phyloP scores from a whole-genome alignment of 352 stramenopile species.

The Phytophthora ohioensis region DNA sequence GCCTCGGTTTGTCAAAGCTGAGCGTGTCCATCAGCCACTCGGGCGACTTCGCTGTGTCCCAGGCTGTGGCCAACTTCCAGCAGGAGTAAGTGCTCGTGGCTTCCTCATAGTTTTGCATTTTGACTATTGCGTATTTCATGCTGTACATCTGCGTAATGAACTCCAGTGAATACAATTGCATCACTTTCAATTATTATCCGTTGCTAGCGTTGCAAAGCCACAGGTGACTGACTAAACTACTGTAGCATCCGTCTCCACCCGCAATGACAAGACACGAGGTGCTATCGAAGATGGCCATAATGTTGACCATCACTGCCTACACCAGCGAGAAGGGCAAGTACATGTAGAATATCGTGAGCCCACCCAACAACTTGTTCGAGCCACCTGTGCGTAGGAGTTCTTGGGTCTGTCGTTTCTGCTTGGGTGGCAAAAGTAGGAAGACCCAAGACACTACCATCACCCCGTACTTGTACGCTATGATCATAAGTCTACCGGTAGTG shows the following conservation, averaged over 20 bases:
- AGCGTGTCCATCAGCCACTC: slow-evolving; percentile 92
- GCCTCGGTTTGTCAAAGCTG: slow-evolving; percentile 72
- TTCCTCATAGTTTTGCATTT: slow-evolving; percentile 10
- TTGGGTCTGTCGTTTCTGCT: slow-evolving; percentile 50
- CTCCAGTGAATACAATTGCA: slow-evolving; percentile 11
- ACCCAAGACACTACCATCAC: slow-evolving; percentile 43
- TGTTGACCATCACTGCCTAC: slow-evolving; percentile 51
- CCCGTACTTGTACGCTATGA: slow-evolving; percentile 40
- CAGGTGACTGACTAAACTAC: no score
- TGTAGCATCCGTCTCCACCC: slow-evolving; percentile 35
- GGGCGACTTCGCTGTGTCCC: slow-evolving; percentile 86
- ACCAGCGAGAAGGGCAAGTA: slow-evolving; percentile 41
- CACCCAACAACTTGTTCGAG: slow-evolving; percentile 37
- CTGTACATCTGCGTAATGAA: slow-evolving; percentile 14
- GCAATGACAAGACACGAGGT: slow-evolving; percentile 44
- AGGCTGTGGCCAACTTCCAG: slow-evolving; percentile 78
- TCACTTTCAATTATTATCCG: slow-evolving; percentile 1
- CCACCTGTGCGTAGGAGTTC: slow-evolving; percentile 45
- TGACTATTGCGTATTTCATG: slow-evolving; percentile 15
- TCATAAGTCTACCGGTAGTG: slow-evolving; percentile 31
- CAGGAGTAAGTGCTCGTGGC: slow-evolving; percentile 11
- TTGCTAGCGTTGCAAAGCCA: no score
- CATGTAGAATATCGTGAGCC: slow-evolving; percentile 41
- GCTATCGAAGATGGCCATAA: slow-evolving; percentile 55
- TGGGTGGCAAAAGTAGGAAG: slow-evolving; percentile 47